A percentile compares a stretch with the other conserved stretches of the same genome.
These are phyloP conservation scores for Neofusicoccum ribis DNA, from an alignment of 2,329 filamentous ascomycete species.

Conservation along the genomic window DNA sequence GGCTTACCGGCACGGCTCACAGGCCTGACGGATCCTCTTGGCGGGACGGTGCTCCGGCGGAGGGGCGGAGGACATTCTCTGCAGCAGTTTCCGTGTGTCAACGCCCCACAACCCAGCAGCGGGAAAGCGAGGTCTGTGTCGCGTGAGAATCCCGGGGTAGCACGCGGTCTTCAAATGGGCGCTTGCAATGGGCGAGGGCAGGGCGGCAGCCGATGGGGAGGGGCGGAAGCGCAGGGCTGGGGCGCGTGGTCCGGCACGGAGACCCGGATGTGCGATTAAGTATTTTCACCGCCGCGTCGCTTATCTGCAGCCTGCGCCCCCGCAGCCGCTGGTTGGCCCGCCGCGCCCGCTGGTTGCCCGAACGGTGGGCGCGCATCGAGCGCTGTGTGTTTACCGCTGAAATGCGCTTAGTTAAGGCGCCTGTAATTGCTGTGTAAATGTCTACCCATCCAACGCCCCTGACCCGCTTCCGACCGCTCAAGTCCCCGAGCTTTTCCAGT, in stretches of 20 bases:
- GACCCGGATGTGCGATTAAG: conserved; percentile 7
- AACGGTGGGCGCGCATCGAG: neutral
- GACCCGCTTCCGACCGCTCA: neutral
- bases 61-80: conserved; percentile 1
- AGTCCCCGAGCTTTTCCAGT: neutral
- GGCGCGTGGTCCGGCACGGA: neutral
- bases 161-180: conserved; percentile 5
- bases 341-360: neutral
- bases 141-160: neutral
- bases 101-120: neutral
- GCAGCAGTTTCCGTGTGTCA: neutral
- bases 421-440: neutral
- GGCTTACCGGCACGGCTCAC: conserved; percentile 40
- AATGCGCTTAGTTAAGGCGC: neutral
- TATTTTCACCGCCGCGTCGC: neutral
- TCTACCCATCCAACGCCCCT: neutral
- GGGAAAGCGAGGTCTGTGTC: neutral
- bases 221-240: neutral
- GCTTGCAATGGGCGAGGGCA: neutral
- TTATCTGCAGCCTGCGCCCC: neutral
- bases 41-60: conserved; percentile 16
- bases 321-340: neutral
- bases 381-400: too few relatives aligned
- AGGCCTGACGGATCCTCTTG: conserved; percentile 29
- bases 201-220: conserved; percentile 1